Evolutionary conservation across 2,329 filamentous ascomycete species (phyloP).

Genomic region (Nakataea oryzae): DNA sequence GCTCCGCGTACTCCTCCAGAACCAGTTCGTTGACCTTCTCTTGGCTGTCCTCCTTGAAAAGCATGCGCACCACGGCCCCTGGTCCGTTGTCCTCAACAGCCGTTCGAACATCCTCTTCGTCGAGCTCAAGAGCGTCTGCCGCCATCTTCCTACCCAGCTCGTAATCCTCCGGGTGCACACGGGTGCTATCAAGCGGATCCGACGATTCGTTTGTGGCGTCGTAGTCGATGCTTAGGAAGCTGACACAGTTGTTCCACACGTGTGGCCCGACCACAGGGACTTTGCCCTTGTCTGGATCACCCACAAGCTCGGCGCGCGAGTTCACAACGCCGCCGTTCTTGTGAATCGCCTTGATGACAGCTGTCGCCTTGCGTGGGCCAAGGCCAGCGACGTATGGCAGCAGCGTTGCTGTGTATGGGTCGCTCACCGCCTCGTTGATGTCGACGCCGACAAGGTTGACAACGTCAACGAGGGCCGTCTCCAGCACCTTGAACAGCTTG

Average conservation of each 20-base stretch:
- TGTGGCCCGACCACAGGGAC: conserved; percentile 74
- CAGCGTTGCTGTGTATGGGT: conserved; percentile 74
- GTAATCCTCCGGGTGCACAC: conserved; percentile 97
- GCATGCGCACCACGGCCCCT: conserved; percentile 82
- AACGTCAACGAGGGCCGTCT: conserved; percentile 97
- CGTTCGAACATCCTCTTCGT: conserved; percentile 95
- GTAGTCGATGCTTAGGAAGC: conserved; percentile 85
- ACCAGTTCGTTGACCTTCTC: conserved; percentile 95
- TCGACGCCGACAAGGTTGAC: conserved; percentile 95
- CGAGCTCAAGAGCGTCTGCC: conserved; percentile 87
- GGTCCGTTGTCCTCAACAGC: conserved; percentile 85
- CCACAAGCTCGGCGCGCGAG: conserved; percentile 78
- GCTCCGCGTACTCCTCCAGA: conserved; percentile 92
- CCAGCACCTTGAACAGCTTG: conserved; percentile 74
- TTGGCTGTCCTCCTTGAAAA: conserved; percentile 89
- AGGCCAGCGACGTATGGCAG: conserved; percentile 86
- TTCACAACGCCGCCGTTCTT: conserved; percentile 79
- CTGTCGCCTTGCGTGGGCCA: conserved; percentile 81
- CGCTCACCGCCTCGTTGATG: conserved; percentile 80
- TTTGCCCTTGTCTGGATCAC: conserved; percentile 71
- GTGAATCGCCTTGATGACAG: conserved; percentile 81
- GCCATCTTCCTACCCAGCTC: conserved; percentile 98
- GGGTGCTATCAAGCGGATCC: conserved; percentile 91
- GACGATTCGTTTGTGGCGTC: conserved; percentile 72
- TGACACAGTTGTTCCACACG: conserved; percentile 95